Conservation (phyloP, 2,329 filamentous ascomycete species). For the Fusarium dlaminii region DNA sequence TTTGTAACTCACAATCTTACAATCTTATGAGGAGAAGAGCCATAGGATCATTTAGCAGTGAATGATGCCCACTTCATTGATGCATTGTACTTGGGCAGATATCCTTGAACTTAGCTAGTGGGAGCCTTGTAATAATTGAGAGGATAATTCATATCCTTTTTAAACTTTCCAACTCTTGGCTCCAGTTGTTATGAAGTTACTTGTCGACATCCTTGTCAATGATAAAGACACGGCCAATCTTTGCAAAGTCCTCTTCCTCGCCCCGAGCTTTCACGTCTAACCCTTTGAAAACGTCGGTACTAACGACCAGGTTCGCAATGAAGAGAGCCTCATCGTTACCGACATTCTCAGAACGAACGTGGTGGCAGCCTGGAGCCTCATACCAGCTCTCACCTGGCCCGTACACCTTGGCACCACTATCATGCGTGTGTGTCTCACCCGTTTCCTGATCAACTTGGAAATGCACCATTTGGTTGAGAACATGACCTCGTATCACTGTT, state of each 20-base stretch:
- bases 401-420: conserved; percentile 22
- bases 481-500: too few relatives aligned
- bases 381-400: conserved; percentile 31
- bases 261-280: conserved; percentile 7
- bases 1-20: neutral
- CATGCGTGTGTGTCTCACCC: neutral
- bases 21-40: neutral
- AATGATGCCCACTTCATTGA: neutral
- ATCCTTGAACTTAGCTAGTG: neutral
- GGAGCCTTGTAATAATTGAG: neutral
- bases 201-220: conserved; percentile 14
- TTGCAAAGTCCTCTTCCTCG: conserved; percentile 11
- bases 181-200: neutral
- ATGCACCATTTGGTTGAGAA: too few relatives aligned
- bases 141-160: neutral
- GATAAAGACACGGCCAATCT: conserved; percentile 15
- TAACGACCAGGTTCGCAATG: conserved; percentile 22
- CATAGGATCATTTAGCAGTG: neutral
- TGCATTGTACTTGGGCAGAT: neutral
- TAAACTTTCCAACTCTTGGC: neutral
- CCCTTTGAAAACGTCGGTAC: conserved; percentile 16
- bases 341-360: conserved; percentile 28
- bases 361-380: conserved; percentile 29
- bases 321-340: conserved; percentile 22
- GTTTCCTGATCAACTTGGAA: too few relatives aligned